Conservation (phyloP, 768 basidiomycete species). For the Lactarius vividus region DNA sequence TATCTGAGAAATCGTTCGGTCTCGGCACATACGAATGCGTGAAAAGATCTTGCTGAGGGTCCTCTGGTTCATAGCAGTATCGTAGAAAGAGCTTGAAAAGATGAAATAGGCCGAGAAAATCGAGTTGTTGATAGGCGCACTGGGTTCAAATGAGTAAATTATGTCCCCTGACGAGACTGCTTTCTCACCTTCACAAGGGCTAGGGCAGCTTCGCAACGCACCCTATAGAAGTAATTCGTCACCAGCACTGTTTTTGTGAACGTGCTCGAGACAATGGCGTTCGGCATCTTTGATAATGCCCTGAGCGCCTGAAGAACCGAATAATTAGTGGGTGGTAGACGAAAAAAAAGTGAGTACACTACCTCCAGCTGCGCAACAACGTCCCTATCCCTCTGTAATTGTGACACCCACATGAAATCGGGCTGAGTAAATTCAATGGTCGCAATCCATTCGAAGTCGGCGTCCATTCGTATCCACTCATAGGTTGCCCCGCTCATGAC, state of each 20-base stretch:
- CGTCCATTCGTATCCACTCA: conserved; percentile 99
- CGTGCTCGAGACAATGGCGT: conserved; percentile 83
- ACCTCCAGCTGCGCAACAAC: conserved; percentile 98
- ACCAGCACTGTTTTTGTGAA: conserved; percentile 93
- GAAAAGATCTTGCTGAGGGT: conserved; percentile 78
- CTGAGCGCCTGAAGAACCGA: conserved; percentile 68
- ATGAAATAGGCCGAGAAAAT: conserved; percentile 91
- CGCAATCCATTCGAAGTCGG: conserved; percentile 99
- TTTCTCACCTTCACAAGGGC: conserved; percentile 74
- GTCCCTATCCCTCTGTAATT: conserved; percentile 92
- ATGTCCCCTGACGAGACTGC: conserved; percentile 4
- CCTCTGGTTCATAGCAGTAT: conserved; percentile 87
- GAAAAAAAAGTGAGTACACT: not conserved
- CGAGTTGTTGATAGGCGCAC: conserved; percentile 81
- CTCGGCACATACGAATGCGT: conserved; percentile 88
- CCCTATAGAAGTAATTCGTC: conserved; percentile 92
- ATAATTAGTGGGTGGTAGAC: conserved; percentile 22
- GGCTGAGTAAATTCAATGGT: conserved; percentile 89
- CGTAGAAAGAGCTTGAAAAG: conserved; percentile 92
- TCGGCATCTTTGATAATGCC: conserved; percentile 78
- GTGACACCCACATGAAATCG: conserved; percentile 98
- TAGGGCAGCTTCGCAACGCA: conserved; percentile 90
- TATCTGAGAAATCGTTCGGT: conserved; percentile 90
- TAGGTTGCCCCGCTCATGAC: conserved; percentile 94
- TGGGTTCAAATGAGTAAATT: conserved; percentile 35